A percentile compares a stretch with the other conserved stretches of the same genome.
phyloP scores from a whole-genome alignment of 169 alveolate species.

The Plasmodium malariae region DNA sequence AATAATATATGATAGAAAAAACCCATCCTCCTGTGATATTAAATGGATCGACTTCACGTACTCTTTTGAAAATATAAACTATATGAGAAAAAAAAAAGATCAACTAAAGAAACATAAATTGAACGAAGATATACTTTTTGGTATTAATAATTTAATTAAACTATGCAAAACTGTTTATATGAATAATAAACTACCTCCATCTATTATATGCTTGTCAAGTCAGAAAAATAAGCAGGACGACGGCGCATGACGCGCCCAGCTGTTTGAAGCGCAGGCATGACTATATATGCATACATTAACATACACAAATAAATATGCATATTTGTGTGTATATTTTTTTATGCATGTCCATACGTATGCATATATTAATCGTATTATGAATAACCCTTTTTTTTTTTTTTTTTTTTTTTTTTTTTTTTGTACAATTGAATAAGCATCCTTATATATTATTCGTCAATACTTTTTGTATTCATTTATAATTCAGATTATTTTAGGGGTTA shows the following conservation, averaged over 20 bases:
- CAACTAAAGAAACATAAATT: background rate
- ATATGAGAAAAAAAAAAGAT: background rate
- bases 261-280: background rate
- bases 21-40: constrained; percentile 46
- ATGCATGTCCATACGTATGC: background rate
- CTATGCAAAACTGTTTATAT: constrained; percentile 44
- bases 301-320: background rate
- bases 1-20: constrained; percentile 57
- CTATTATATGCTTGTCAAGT: background rate
- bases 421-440: background rate
- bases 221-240: background rate
- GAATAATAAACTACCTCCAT: constrained; percentile 8
- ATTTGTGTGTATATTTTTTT: background rate
- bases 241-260: no score
- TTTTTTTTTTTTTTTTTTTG: background rate
- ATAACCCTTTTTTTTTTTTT: background rate
- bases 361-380: background rate
- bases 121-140: constrained; percentile 42
- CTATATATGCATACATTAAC: background rate
- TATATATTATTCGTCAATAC: background rate
- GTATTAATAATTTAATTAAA: constrained; percentile 71
- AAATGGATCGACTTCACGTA: constrained; percentile 75
- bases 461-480: background rate
- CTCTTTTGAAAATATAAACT: constrained; percentile 10
- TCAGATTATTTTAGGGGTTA: no score